Percentiles rank a stretch among this genome's conserved stretches.
phyloP scores from a whole-genome alignment of 495 filamentous ascomycete genomes.

The Bryoglossum gracile region DNA sequence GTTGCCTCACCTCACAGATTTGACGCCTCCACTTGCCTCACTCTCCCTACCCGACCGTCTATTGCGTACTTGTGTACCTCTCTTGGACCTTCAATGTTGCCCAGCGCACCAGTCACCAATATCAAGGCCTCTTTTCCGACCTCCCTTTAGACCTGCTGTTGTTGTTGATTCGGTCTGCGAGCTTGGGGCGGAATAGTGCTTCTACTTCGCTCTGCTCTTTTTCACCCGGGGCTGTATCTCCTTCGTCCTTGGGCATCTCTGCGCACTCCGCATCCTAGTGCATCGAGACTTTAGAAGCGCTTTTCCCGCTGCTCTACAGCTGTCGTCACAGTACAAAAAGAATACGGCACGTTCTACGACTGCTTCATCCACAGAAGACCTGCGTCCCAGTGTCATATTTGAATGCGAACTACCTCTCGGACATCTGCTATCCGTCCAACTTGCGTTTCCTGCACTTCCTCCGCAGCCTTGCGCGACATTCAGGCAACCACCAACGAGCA shows the following conservation, averaged over 20 bases:
- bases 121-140: neutral
- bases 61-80: too few species aligned
- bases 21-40: too few species aligned
- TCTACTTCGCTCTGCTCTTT: too few species aligned
- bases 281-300: neutral
- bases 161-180: neutral
- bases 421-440: neutral
- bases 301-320: slow-evolving; percentile 2
- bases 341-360: slow-evolving; percentile 5
- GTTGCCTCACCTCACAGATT: too few species aligned
- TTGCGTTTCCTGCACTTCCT: slow-evolving; percentile 1
- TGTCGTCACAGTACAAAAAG: too few species aligned
- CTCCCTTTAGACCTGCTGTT: neutral
- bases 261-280: neutral
- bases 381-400: neutral
- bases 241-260: neutral
- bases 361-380: neutral
- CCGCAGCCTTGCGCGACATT: slow-evolving; percentile 15
- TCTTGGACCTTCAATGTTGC: too few species aligned
- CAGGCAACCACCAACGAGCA: neutral
- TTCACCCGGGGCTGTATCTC: too few species aligned
- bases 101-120: too few species aligned
- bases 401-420: slow-evolving; percentile 8
- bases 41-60: too few species aligned
- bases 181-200: neutral